Base-by-base conservation (phyloP, 176 grass and related monocot genomes). In the Rhynchospora pubera region DNA sequence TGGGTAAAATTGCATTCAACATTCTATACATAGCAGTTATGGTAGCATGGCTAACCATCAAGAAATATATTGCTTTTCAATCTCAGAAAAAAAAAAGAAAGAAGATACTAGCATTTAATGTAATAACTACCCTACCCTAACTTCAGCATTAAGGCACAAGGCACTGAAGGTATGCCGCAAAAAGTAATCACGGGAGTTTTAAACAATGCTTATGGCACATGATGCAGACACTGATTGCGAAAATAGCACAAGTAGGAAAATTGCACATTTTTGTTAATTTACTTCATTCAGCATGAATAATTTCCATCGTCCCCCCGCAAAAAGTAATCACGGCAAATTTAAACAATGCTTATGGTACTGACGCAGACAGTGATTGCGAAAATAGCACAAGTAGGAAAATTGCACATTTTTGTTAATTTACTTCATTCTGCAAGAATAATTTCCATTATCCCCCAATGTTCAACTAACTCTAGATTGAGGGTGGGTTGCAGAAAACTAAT, bases 361-460 rank as follows among this genome's bases (percentile, higher is more conserved):
- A 30, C 50, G 23, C 72, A 55, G 23, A 56, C 13, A 30, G 30
- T 56, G 50, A 77, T 56, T 77, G 50, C 72, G 14, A 53, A 76
- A 76, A 77, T 45, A 75, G 6, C 72, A 56, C 22, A 77, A 74
- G n/a, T 71, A 71, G 22, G 22, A 77, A 76, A 56, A 77, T 77
- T 77, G 48, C 24, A 77, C 72, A 55, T 56, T 32, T 77, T 56
- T 55, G 71, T 55, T 48, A 76, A 8, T 22, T 15, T 18, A 55
- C 46, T 76, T 28, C 21, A 32, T 76, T 76, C 23, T 9, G 72
- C 21, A 55, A 2, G 13, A 56, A 52, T 55, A 76, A 76, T 76
- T 76, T 76, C 47, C 50, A 77, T 55, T 77, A 77, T 45, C 39
- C 39, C 66, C 66, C 66, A 9, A 77, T 77, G 12, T n/a, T 13